phyloP scores from a whole-genome alignment of 345 rosid species.

The Pugionium dolabratum region DNA sequence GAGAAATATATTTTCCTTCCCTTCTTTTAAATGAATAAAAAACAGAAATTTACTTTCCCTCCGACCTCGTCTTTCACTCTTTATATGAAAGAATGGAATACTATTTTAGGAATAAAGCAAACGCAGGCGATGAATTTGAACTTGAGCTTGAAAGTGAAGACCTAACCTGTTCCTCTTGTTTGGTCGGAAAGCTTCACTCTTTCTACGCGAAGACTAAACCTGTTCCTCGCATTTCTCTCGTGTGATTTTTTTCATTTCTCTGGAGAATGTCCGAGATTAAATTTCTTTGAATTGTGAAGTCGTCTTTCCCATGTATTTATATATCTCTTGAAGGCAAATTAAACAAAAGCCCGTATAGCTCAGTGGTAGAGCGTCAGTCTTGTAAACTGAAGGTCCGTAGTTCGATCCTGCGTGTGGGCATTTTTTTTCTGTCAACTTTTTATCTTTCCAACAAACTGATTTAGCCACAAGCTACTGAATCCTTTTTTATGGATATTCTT shows the following conservation, averaged over 20 bases:
- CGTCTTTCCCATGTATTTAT: too few relatives aligned
- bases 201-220: slow-evolving; percentile 17
- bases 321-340: too few relatives aligned
- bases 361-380: slow-evolving; percentile 95
- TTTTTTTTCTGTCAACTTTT: not conserved
- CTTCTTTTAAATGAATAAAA: not conserved
- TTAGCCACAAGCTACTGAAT: too few relatives aligned
- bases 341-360: slow-evolving; percentile 61
- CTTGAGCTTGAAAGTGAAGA: too few relatives aligned
- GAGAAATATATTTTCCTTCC: not conserved
- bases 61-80: slow-evolving; percentile 5
- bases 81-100: too few relatives aligned
- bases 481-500: too few relatives aligned
- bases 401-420: slow-evolving; percentile 85
- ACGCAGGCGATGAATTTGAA: too few relatives aligned
- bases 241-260: slow-evolving; percentile 25
- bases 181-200: slow-evolving; percentile 3
- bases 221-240: slow-evolving; percentile 37
- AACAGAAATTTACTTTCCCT: slow-evolving; percentile 2
- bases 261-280: slow-evolving; percentile 43
- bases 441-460: too few relatives aligned
- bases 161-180: too few relatives aligned
- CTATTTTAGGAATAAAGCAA: too few relatives aligned
- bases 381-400: slow-evolving; percentile 83
- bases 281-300: not conserved